These are phyloP conservation scores for Aspergillus sergii DNA, from an alignment of 2,329 filamentous ascomycete species.

Conservation along the genomic window DNA sequence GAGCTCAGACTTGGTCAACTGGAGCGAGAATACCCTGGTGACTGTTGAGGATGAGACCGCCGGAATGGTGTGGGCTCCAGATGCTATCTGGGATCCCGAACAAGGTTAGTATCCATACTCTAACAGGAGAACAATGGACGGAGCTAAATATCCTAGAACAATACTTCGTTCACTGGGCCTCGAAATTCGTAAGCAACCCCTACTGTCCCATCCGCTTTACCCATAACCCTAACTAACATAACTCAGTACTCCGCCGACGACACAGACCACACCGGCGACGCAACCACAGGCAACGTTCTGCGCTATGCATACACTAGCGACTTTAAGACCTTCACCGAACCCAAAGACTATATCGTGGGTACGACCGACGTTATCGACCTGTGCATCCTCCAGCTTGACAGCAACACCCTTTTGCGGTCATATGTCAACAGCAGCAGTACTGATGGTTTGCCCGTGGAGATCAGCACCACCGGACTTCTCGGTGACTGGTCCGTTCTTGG, in stretches of 20 bases:
- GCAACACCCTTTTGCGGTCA: conserved; percentile 15
- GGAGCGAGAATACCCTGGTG: conserved; percentile 13
- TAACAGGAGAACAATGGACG: not conserved
- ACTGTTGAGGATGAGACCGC: conserved; percentile 18
- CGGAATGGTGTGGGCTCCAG: conserved; percentile 20
- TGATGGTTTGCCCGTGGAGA: conserved; percentile 9
- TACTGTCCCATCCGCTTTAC: not conserved
- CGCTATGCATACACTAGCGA: conserved; percentile 19
- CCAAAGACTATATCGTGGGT: conserved; percentile 11
- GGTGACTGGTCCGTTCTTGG: conserved; percentile 16
- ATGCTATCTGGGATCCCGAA: conserved; percentile 19
- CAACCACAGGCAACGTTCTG: conserved; percentile 10
- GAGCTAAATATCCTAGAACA: conserved; percentile 2
- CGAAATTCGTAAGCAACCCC: conserved; percentile 9
- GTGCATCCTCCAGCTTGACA: conserved; percentile 7
- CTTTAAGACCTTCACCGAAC: conserved; percentile 18
- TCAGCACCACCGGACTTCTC: conserved; percentile 15
- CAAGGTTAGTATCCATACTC: not conserved
- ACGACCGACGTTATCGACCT: conserved; percentile 16
- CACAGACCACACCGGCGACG: conserved; percentile 9
- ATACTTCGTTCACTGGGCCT: conserved; percentile 21
- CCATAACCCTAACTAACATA: not conserved
- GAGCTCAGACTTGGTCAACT: conserved; percentile 16
- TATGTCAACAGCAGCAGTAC: conserved; percentile 12
- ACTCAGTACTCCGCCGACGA: conserved; percentile 15